Base-by-base conservation (phyloP, 1,139 yeast genomes). In the Yamadazyma triangularis region DNA sequence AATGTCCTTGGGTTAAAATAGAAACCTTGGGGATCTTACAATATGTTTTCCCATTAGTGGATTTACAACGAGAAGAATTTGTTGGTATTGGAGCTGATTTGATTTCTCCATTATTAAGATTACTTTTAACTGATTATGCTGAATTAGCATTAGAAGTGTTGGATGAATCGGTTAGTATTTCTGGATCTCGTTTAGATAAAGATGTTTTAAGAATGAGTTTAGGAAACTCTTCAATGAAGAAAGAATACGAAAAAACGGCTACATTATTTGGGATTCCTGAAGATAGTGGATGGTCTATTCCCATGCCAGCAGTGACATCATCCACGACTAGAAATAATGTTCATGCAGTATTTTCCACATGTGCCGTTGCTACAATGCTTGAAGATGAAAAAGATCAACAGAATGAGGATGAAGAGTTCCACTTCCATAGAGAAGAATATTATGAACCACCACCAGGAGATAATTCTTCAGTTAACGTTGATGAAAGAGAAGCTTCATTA, bases 261-360 rank as follows among this genome's bases (percentile, higher is more conserved):
- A 87, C 96, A 0, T 63, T 91, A 33, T 93, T 88, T 64, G 98
- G 98, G 11, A 80, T 89, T 14, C 98, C 98, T 0, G 96, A 88
- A 38, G 95, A 86, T n/a, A 79, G 81, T 50, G 99, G 99, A 1
- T 93, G 99, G 99, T 81, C 96, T 0, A 79, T 93, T 29, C 95
- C 97, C 2, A 83, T 85, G 91, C 96, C 97, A 0, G 85, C 89
- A 0, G 77, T 85, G 22, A 81, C 94, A 0, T 87, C 96, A 0
- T 82, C 94, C 0, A 75, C 83, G 9, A 86, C 97, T 0, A 66
- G 97, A 41, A 86, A 85, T 51, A 91, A 93, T 50, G 95, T 93
- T 2, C 97, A 91, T 55, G 89, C 97, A 0, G 98, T 91, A 3
- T 91, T 86, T 51, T 79, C 89, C 21, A 86, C 96, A 0, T 89